A percentile compares a stretch with the other conserved stretches of the same genome.
Conservation (phyloP, 2,329 filamentous ascomycete species). For the Penicillium aurantiogriseum region DNA sequence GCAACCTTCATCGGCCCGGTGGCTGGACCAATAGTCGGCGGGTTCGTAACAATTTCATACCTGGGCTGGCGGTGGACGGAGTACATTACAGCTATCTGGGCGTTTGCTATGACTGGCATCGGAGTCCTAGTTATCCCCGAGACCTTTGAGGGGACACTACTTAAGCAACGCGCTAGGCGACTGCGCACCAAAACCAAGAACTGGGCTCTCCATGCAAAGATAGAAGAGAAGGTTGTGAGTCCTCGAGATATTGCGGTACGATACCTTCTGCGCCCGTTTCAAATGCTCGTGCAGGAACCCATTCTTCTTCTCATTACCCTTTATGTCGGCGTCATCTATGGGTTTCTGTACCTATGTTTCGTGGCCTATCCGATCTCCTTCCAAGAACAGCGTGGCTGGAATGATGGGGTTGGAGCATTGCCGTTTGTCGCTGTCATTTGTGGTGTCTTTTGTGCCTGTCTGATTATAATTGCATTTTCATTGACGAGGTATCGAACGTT, state of each 20-base stretch:
- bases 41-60: slow-evolving; percentile 49
- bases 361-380: slow-evolving; percentile 40
- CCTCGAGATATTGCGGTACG: slow-evolving; percentile 6
- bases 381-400: slow-evolving; percentile 44
- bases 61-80: slow-evolving; percentile 59
- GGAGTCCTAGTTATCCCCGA: slow-evolving; percentile 52
- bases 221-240: slow-evolving; percentile 11
- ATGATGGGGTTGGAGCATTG: slow-evolving; percentile 43
- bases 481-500: slow-evolving; percentile 32
- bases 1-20: slow-evolving; percentile 53
- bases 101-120: slow-evolving; percentile 43
- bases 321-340: slow-evolving; percentile 39
- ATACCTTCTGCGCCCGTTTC: slow-evolving; percentile 20
- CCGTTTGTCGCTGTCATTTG: slow-evolving; percentile 49
- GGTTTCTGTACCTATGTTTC: slow-evolving; percentile 33
- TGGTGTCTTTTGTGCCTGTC: slow-evolving; percentile 40
- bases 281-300: slow-evolving; percentile 37
- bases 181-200: slow-evolving; percentile 48
- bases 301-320: slow-evolving; percentile 48
- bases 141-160: slow-evolving; percentile 44
- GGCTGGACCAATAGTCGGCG: slow-evolving; percentile 51
- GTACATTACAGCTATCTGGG: slow-evolving; percentile 55
- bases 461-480: slow-evolving; percentile 32
- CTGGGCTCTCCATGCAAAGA: slow-evolving; percentile 44
- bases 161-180: slow-evolving; percentile 47